Evolutionary conservation across 768 basidiomycete species (phyloP).

Genomic region (Leucosporidium yakuticum): DNA sequence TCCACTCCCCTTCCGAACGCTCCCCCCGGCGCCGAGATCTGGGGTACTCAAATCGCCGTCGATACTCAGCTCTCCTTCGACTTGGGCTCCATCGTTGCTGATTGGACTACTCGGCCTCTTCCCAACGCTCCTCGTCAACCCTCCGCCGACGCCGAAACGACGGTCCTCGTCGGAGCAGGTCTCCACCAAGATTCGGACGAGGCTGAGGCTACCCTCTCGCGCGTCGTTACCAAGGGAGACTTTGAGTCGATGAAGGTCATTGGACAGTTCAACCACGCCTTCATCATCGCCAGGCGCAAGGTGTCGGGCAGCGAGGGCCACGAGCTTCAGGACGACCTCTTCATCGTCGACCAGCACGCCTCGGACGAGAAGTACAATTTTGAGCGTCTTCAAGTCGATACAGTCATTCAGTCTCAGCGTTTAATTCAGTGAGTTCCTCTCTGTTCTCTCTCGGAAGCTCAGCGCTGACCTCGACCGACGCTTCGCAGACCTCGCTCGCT

Average conservation of each 20-base stretch:
- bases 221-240: slow-evolving; percentile 80
- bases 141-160: neutral
- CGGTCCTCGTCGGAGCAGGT: slow-evolving; percentile 7
- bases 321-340: slow-evolving; percentile 61
- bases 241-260: slow-evolving; percentile 75
- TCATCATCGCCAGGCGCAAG: slow-evolving; percentile 75
- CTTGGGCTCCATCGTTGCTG: slow-evolving; percentile 4
- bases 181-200: slow-evolving; percentile 38
- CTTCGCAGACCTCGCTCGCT: slow-evolving; percentile 61
- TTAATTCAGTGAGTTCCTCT: slow-evolving; percentile 61
- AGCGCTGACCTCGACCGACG: neutral
- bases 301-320: neutral
- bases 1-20: slow-evolving; percentile 4
- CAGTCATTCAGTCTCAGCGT: slow-evolving; percentile 76
- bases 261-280: slow-evolving; percentile 94
- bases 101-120: slow-evolving; percentile 2
- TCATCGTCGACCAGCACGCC: slow-evolving; percentile 95
- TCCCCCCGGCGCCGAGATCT: slow-evolving; percentile 18
- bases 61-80: slow-evolving; percentile 23
- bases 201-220: slow-evolving; percentile 63
- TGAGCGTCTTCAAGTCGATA: slow-evolving; percentile 85
- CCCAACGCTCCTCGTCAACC: neutral
- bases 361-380: slow-evolving; percentile 99
- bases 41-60: slow-evolving; percentile 6
- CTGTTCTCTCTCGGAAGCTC: neutral